Percentiles rank a stretch among this genome's conserved stretches.
These are phyloP conservation scores for Eucalyptus tenuipes DNA, from an alignment of 345 rosid genomes.

Conservation along the genomic window DNA sequence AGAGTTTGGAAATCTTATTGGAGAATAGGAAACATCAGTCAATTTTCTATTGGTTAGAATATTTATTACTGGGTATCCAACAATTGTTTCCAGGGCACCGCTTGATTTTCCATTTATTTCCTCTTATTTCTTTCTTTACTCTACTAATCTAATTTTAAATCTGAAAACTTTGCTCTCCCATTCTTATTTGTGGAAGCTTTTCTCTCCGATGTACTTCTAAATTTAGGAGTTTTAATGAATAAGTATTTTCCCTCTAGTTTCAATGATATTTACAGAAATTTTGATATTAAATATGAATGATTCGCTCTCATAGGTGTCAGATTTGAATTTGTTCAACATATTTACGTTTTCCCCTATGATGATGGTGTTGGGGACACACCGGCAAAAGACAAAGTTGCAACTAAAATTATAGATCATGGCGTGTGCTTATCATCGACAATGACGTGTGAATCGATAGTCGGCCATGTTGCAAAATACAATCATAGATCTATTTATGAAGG, in stretches of 20 bases:
- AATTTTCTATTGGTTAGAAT: not conserved
- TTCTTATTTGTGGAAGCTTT: not conserved
- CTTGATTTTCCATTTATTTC: not conserved
- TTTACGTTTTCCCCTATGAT: not conserved
- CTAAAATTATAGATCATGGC: not conserved
- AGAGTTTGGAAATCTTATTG: not conserved
- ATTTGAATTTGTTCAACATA: too few relatives aligned
- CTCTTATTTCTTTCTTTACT: not conserved
- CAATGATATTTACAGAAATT: too few relatives aligned
- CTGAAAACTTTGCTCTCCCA: not conserved
- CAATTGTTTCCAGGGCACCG: not conserved
- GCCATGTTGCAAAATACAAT: too few relatives aligned
- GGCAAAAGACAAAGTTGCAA: not conserved
- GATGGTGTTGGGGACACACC: not conserved
- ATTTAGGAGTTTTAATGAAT: too few relatives aligned
- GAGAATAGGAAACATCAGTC: not conserved
- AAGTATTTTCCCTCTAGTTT: too few relatives aligned
- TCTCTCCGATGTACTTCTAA: too few relatives aligned
- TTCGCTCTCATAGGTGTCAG: accelerated
- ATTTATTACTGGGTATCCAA: not conserved
- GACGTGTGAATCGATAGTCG: not conserved
- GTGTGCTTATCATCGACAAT: too few relatives aligned
- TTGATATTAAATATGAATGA: too few relatives aligned
- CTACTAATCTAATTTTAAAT: not conserved
- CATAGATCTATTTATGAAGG: not conserved